Evolutionary conservation across 2,329 filamentous ascomycete genomes (phyloP), one percentile per base, ranked within the genome.

Genomic region (Penicillium sumatraense): DNA sequence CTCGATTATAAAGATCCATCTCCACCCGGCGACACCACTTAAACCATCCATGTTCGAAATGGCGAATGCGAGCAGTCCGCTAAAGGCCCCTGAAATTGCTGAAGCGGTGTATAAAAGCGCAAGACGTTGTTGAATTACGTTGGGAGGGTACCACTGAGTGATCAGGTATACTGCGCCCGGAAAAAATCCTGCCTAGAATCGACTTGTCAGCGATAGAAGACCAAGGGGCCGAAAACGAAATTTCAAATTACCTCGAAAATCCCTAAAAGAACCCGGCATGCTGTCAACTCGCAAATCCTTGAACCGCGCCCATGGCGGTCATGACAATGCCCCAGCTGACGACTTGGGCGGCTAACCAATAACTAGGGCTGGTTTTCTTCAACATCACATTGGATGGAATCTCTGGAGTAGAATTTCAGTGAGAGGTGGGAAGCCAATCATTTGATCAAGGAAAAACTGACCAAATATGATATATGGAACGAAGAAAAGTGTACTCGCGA

Each of bases 1-100:
- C 2, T 62, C 65, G 20, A 71, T 46, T 3, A 72, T 23, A 20
- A 71, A 54, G 13, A 68, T 72, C 49, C 49, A 51, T 35, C 49
- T 9, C 49, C 49, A 51, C 2, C 49, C 49, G 10, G 51, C 62
- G 18, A 72, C 57, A 4, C 68, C 83, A 29, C 76, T 83, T 5
- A 84, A 67, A 0, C 88, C 84, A 61, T 90, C 83, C 89, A 96
- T 92, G 69, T 95, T 91, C 16, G 90, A 90, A 59, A 96, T 95
- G 0, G 87, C 91, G 3, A 85, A 87, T 1, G 91, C 91, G 13
- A 96, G 80, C 0, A 96, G 82, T 7, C 90, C 91, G 36, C 89
- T 90, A 66, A 96, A 96, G 0, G 91, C 90, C 1, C 90, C 90
- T 1, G 89, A 87, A 0, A 93, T 74, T 1, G 90, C 89, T 0